phyloP scores from a whole-genome alignment of 2,329 filamentous ascomycete species.

The Fusarium fujikuroi region DNA sequence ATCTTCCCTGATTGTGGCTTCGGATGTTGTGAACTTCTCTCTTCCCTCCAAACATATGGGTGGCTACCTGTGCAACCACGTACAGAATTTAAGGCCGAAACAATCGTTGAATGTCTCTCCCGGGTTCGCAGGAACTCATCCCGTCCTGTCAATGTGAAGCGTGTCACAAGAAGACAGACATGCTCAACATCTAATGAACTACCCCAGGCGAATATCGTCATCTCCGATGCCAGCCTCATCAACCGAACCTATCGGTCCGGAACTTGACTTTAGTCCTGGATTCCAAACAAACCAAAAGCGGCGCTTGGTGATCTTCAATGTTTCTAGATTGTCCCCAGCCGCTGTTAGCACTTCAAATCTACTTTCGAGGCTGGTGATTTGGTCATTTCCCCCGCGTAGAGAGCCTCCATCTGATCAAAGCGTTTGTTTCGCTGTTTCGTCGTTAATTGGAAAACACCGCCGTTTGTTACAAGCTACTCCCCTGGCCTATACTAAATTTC shows the following conservation, averaged over 20 bases:
- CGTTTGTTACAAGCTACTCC: background rate
- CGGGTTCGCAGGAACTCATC: background rate
- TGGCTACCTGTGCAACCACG: background rate
- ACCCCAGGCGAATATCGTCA: background rate
- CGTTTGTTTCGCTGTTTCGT: constrained; percentile 26
- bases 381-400: background rate
- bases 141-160: background rate
- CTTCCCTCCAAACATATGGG: background rate
- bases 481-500: background rate
- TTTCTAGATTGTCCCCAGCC: background rate
- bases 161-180: background rate
- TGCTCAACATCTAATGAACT: background rate
- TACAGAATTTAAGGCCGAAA: background rate
- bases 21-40: background rate
- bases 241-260: constrained; percentile 1
- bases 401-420: constrained; percentile 21
- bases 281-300: background rate
- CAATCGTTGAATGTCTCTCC: background rate
- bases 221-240: constrained; percentile 8
- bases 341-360: background rate
- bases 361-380: constrained; percentile 6
- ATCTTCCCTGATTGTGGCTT: background rate
- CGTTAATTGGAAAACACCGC: background rate
- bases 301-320: background rate
- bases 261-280: background rate